Base-by-base conservation (phyloP, 495 filamentous ascomycete species). In the Niebla homalea region DNA sequence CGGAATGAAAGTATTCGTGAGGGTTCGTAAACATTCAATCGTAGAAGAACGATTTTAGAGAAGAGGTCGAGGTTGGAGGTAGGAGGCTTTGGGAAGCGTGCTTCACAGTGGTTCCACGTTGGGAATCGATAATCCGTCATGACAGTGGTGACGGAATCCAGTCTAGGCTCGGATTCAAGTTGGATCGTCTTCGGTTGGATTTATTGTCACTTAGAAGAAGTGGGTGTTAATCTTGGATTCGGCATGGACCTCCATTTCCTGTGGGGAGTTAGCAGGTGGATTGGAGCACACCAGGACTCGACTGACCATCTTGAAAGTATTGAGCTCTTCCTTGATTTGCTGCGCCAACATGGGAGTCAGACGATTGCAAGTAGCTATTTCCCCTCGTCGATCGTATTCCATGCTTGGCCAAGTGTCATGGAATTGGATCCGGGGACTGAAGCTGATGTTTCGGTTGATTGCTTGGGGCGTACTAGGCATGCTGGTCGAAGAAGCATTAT, bases 211-310 rank as follows among this genome's bases (percentile, higher is more conserved):
- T 69, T 63, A 99, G 72, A 99, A 95, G 77, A 97, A 99, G 77
- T 99, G 92, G 59, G 92, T 99, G 74, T 97, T 94, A 57, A 95
- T 85, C 68, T 97, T 97, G 49, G 93, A 97, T 64, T 83, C 84
- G 70, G 95, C 89, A 63, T 99, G 92, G 62, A 99, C 92, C 73
- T 97, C 92, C 92, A 99, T 99, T 70, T 99, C 92, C 93, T 98
- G 55, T 21, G 19, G n/a, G 29, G 14, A 5, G 45, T 60, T 60
- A 63, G 59, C 48, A 55, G 16, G 5, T 5, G 15, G 11, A 14
- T 19, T 7, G 74, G 56, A 74, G 64, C 55, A 50, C 29, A 19
- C 44, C 4, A 14, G n/a, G 8, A 41, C 26, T 6, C 20, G 23
- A 71, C 83, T 52, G 65, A 95, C 92, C 92, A 99, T 97, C 62